Evolutionary conservation across 768 basidiomycete genomes (phyloP), one percentile per base, ranked within the genome.

Genomic region (Calocera viscosa): DNA sequence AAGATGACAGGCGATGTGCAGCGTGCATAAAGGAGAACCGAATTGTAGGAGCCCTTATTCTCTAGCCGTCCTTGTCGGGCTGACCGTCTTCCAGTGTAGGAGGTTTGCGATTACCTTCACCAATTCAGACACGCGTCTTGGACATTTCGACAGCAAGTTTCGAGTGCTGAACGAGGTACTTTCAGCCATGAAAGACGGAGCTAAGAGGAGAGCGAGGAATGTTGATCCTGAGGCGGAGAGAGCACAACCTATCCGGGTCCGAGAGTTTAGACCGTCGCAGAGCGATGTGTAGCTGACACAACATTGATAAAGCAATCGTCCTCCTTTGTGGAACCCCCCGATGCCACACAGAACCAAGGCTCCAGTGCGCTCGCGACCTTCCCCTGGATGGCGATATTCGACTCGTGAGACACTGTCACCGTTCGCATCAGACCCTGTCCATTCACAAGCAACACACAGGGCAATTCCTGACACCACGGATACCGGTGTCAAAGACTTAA

Each of bases 101-200:
- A 60, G 53, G 19, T 60, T 60, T 19, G 53, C 53, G 2, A 60
- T 60, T 22, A 60, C 53, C 53, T 60, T 60, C 53, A 60, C 53
- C 2, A 60, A 60, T 19, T 60, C 53, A 19, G 53, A 60, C 26
- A 28, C 24, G 7, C 53, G 53, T 16, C 53, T 60, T 11, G 53
- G 53, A 11, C 16, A 26, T 14, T 5, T 60, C 26, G 53, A 60
- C 26, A 26, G 7, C 5, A 26, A 28, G 30, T 60, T 60, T 32
- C 53, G 53, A 5, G 30, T 8, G 24, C 53, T 60, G 10, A 28
- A 32, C 53, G 19, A 60, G 16, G 10, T 16, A 19, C 53, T 60
- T 7, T 16, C 30, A 8, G 26, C 2, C 26, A 12, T 28, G 14
- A 60, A 60, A 19, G 26, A 26, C 26, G 30, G 10, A 3, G 53